A percentile compares a stretch with the other conserved stretches of the same genome.
Conservation (phyloP, 2,329 filamentous ascomycete genomes). For the Neopestalotiopsis clavispora region DNA sequence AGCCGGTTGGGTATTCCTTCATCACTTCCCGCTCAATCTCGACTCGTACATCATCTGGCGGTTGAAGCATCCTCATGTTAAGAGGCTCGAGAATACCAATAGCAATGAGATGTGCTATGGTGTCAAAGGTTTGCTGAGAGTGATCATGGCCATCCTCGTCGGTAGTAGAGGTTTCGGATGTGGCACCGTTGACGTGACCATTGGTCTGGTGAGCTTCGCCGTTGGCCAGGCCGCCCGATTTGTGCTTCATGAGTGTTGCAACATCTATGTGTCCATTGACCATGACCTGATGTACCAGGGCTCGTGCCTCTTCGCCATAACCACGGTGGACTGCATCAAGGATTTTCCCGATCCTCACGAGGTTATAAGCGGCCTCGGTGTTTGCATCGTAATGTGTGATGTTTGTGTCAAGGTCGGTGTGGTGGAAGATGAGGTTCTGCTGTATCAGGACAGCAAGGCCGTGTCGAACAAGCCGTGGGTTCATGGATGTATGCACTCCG, state of each 20-base stretch:
- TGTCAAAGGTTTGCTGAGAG: conserved; percentile 53
- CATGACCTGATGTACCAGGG: conserved; percentile 76
- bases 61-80: conserved; percentile 59
- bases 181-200: conserved; percentile 41
- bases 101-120: conserved; percentile 61
- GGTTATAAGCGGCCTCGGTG: conserved; percentile 76
- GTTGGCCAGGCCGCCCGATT: conserved; percentile 36
- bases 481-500: conserved; percentile 73
- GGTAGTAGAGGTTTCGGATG: conserved; percentile 33
- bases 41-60: conserved; percentile 62
- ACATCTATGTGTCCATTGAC: conserved; percentile 79
- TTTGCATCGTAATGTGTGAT: conserved; percentile 85
- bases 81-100: conserved; percentile 73
- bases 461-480: conserved; percentile 76
- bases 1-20: conserved; percentile 55
- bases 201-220: conserved; percentile 35
- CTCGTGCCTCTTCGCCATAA: conserved; percentile 75
- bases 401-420: conserved; percentile 65
- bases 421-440: conserved; percentile 82
- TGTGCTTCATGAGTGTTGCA: conserved; percentile 65
- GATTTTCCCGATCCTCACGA: conserved; percentile 82
- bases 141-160: conserved; percentile 21
- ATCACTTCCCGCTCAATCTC: conserved; percentile 69
- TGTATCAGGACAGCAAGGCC: conserved; percentile 86
- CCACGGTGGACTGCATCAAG: conserved; percentile 74